These are phyloP conservation scores for Ochetophila trinervis DNA, from an alignment of 306 rosid species.

Conservation along the genomic window DNA sequence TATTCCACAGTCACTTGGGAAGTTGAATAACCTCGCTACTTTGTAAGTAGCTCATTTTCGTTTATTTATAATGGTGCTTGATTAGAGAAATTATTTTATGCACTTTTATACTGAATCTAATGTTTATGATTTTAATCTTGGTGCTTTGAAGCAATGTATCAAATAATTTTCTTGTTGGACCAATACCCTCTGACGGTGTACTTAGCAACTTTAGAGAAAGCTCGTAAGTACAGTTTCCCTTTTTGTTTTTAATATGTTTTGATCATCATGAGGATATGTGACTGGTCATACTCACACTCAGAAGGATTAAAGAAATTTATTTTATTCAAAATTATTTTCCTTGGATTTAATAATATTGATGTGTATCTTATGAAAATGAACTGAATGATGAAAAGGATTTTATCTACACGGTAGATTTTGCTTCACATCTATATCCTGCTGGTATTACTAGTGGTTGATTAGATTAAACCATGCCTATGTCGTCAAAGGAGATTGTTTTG, in stretches of 20 bases:
- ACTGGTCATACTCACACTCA: neutral
- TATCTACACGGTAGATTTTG: neutral
- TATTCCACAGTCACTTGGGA: slow-evolving; percentile 78
- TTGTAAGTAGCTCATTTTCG: slow-evolving; percentile 53
- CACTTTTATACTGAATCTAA: neutral
- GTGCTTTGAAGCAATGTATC: slow-evolving; percentile 68
- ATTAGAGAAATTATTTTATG: neutral
- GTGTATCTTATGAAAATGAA: too few relatives aligned
- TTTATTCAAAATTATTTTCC: neutral
- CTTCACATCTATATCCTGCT: neutral
- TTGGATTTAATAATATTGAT: too few relatives aligned
- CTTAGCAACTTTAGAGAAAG: slow-evolving; percentile 62
- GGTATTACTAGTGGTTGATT: slow-evolving; percentile 3
- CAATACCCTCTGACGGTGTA: slow-evolving; percentile 84
- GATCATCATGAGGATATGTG: neutral
- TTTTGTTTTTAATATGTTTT: slow-evolving; percentile 20
- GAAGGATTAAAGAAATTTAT: neutral
- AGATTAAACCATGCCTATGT: slow-evolving; percentile 16
- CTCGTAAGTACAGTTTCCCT: slow-evolving; percentile 65
- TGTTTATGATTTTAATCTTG: slow-evolving; percentile 20
- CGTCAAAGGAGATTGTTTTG: neutral
- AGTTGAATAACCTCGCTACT: slow-evolving; percentile 56
- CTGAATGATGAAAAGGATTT: too few relatives aligned
- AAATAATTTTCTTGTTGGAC: slow-evolving; percentile 89
- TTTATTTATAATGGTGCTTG: slow-evolving; percentile 3